Conservation (phyloP, 2,329 filamentous ascomycete genomes). For the Stachybotrys chartarum region DNA sequence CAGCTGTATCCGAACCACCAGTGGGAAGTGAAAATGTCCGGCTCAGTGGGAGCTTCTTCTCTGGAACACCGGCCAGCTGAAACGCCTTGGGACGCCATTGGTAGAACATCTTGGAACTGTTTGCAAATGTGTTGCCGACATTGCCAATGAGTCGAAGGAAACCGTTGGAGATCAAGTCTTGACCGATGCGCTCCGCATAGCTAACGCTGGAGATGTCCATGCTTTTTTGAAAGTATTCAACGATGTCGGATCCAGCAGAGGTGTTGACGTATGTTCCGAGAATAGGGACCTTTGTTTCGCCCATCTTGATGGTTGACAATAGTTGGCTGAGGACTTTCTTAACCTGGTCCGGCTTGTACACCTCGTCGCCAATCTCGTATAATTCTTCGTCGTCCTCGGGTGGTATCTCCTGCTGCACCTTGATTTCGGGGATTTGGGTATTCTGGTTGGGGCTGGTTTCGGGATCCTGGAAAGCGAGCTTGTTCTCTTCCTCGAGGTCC, state of each 20-base stretch:
- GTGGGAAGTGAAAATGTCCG: constrained; percentile 69
- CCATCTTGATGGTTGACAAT: constrained; percentile 77
- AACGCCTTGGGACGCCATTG: constrained; percentile 95
- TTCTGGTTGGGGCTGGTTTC: constrained; percentile 56
- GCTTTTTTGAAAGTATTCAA: constrained; percentile 87
- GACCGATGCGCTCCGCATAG: constrained; percentile 89
- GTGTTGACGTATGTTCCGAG: constrained; percentile 92
- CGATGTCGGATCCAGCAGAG: constrained; percentile 84
- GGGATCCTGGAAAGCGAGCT: constrained; percentile 91
- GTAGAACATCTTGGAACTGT: constrained; percentile 95
- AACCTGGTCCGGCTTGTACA: constrained; percentile 76
- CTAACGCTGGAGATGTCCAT: constrained; percentile 78
- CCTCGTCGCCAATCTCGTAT: constrained; percentile 84
- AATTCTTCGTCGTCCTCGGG: constrained; percentile 72
- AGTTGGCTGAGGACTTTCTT: constrained; percentile 87
- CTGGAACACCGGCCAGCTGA: constrained; percentile 76
- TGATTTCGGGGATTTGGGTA: constrained; percentile 72
- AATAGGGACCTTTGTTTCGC: constrained; percentile 92
- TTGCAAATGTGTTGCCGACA: constrained; percentile 91
- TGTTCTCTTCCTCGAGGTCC: constrained; percentile 96
- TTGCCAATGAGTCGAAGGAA: constrained; percentile 89
- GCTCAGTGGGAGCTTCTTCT: constrained; percentile 70
- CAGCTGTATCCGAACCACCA: constrained; percentile 46
- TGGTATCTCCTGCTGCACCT: constrained; percentile 63
- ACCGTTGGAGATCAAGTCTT: constrained; percentile 80